These are phyloP conservation scores for Neofusicoccum cordaticola DNA, from an alignment of 2,329 filamentous ascomycete genomes.

Conservation along the genomic window DNA sequence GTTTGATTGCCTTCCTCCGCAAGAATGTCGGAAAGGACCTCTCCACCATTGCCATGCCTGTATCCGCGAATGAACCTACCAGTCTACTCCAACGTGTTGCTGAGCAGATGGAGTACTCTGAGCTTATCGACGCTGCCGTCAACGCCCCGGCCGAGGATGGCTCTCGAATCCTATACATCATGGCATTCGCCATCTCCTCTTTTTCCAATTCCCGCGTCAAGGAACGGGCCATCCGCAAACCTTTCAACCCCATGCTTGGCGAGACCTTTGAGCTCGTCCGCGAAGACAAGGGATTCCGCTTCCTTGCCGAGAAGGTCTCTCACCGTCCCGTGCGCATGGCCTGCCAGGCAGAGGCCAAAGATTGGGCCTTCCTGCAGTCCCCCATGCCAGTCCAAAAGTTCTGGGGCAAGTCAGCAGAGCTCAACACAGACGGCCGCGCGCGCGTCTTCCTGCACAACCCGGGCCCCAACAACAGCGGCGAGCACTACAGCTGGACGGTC, in stretches of 20 bases:
- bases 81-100: constrained; percentile 85
- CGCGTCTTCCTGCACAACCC: constrained; percentile 66
- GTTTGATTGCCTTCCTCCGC: constrained; percentile 86
- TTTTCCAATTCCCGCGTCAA: constrained; percentile 80
- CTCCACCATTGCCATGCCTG: constrained; percentile 95
- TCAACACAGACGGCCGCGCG: constrained; percentile 86
- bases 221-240: constrained; percentile 90
- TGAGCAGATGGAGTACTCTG: constrained; percentile 87
- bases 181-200: constrained; percentile 85
- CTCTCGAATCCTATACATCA: constrained; percentile 78
- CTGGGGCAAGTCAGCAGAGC: constrained; percentile 95
- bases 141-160: constrained; percentile 52
- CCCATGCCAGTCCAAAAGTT: constrained; percentile 93
- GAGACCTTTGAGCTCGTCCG: constrained; percentile 93
- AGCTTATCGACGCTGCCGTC: constrained; percentile 69
- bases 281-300: constrained; percentile 80
- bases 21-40: constrained; percentile 99
- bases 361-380: constrained; percentile 85
- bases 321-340: constrained; percentile 91
- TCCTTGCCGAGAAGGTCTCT: constrained; percentile 92
- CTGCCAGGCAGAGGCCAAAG: constrained; percentile 81
- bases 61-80: constrained; percentile 89
- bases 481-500: constrained; percentile 83
- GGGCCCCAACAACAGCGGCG: constrained; percentile 51
- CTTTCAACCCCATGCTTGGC: constrained; percentile 94